Conservation (phyloP, 2,329 filamentous ascomycete species). For the Penicillium sumatraense region DNA sequence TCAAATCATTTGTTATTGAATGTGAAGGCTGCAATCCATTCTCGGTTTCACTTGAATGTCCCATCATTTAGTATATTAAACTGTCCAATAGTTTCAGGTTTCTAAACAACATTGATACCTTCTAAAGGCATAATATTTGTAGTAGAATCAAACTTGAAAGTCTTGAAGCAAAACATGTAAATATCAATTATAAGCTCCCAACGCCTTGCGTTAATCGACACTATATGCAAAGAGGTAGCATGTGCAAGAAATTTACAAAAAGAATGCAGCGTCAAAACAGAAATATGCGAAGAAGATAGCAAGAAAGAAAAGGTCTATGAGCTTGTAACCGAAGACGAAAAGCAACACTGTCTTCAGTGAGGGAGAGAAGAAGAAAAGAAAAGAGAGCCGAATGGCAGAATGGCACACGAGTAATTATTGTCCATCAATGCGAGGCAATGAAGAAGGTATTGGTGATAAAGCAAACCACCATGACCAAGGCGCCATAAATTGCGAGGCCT, state of each 20-base stretch:
- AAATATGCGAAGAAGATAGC: neutral
- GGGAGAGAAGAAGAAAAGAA: neutral
- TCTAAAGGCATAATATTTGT: neutral
- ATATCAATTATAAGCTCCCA: neutral
- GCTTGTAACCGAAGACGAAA: neutral
- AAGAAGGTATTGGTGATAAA: constrained; percentile 85
- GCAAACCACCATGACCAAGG: constrained; percentile 87
- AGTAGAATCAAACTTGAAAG: neutral
- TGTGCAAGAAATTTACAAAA: neutral
- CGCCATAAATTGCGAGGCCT: constrained; percentile 78
- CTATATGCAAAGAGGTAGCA: neutral
- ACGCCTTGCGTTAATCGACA: neutral
- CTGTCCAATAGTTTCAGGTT: too few species aligned
- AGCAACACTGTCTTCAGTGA: neutral
- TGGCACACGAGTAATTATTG: neutral
- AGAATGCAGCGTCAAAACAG: neutral
- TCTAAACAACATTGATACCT: too few species aligned
- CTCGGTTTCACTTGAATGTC: too few species aligned
- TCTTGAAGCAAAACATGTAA: neutral
- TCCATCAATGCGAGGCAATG: constrained; percentile 61
- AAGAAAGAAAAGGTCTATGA: neutral
- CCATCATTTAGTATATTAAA: too few species aligned
- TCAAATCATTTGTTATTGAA: neutral
- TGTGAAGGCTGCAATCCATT: too few species aligned
- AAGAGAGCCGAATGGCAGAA: neutral